Percentiles rank a stretch among this genome's conserved stretches.
phyloP scores from a whole-genome alignment of 306 rosid genomes.

The Abrus pulchellus region DNA sequence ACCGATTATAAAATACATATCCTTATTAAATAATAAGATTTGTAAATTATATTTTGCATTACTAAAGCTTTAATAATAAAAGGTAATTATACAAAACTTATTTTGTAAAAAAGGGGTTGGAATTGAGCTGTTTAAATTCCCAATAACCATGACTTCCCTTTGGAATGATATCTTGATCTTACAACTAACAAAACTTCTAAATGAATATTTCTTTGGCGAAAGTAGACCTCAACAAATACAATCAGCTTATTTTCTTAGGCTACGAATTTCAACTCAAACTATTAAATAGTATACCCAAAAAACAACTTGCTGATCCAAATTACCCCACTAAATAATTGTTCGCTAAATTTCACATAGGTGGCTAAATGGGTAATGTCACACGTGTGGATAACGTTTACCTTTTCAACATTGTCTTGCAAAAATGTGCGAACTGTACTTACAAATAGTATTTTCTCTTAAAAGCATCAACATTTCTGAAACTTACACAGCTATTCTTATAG shows the following conservation, averaged over 20 bases:
- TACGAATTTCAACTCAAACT: no score
- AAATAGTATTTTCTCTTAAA: neutral
- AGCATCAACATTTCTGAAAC: neutral
- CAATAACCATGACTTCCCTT: neutral
- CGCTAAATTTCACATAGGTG: no score
- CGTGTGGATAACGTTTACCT: neutral
- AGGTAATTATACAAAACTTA: no score
- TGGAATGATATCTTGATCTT: neutral
- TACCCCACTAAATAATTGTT: neutral
- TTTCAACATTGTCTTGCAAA: neutral
- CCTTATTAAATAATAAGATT: neutral
- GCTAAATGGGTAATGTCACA: neutral
- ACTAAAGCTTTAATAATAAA: no score
- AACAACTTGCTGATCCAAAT: neutral
- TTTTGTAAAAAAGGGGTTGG: neutral
- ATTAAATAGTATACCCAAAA: no score
- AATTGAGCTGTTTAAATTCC: neutral
- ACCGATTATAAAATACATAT: neutral
- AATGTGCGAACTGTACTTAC: neutral
- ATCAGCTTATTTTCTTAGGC: no score
- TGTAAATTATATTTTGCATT: no score
- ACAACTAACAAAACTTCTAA: neutral
- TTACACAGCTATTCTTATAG: neutral
- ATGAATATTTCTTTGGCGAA: no score
- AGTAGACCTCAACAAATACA: no score